Conservation (phyloP, 805 yeast genomes). For the Candida sanyiensis region DNA sequence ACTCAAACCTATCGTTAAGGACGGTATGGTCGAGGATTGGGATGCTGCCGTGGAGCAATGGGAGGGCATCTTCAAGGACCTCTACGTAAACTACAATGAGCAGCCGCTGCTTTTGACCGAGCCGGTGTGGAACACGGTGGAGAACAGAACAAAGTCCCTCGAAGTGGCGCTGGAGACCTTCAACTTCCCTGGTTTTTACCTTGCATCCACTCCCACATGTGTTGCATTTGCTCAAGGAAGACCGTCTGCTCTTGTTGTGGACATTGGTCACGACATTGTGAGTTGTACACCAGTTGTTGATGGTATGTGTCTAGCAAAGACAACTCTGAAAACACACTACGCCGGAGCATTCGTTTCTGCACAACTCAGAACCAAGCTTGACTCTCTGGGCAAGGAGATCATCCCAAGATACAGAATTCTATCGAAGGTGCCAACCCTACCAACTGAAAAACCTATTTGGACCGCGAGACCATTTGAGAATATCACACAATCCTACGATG, state of each 20-base stretch:
- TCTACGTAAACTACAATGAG: conserved; percentile 51
- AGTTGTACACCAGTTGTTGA: conserved; percentile 80
- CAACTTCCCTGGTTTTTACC: conserved; percentile 72
- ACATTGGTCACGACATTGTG: conserved; percentile 72
- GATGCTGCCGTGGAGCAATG: conserved; percentile 77
- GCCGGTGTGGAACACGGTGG: conserved; percentile 75
- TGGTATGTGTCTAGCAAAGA: conserved; percentile 68
- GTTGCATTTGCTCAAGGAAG: conserved; percentile 85
- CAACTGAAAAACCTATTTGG: conserved; percentile 31
- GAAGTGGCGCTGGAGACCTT: conserved; percentile 66
- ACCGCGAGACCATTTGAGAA: conserved; percentile 16
- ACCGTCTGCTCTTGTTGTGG: conserved; percentile 81
- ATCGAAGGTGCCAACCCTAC: conserved; percentile 33
- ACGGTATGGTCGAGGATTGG: conserved; percentile 74
- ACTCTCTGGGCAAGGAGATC: conserved; percentile 30
- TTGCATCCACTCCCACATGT: conserved; percentile 82
- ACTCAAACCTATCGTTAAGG: conserved; percentile 51
- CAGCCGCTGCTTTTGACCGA: conserved; percentile 82
- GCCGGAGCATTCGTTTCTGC: conserved; percentile 66
- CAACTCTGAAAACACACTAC: conserved; percentile 63
- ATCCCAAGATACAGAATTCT: conserved; percentile 47
- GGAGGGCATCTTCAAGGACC: conserved; percentile 48
- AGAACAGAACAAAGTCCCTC: conserved; percentile 61
- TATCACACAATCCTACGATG: conserved; percentile 41
- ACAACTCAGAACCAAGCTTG: conserved; percentile 41